A percentile compares a stretch with the other conserved stretches of the same genome.
Evolutionary conservation across 2,329 filamentous ascomycete genomes (phyloP).

Genomic region (Colletotrichum falcatum): DNA sequence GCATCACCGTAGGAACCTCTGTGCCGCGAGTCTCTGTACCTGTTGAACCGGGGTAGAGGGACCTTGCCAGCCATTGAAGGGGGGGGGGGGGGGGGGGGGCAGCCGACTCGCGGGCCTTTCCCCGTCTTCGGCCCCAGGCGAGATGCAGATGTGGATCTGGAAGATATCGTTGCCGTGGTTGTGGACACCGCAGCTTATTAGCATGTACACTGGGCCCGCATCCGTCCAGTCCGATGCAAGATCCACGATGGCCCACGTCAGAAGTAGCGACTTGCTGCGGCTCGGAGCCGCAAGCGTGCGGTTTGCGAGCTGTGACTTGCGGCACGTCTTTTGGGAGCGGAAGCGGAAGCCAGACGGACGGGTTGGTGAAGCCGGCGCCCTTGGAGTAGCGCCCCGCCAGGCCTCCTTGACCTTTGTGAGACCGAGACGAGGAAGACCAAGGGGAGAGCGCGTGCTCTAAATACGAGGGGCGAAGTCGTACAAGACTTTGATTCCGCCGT

Average conservation of each 20-base stretch:
- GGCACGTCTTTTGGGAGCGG: background rate
- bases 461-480: background rate
- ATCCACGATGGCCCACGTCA: background rate
- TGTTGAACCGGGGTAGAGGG: background rate
- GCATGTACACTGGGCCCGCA: background rate
- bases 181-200: conserved; percentile 1
- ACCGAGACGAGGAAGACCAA: background rate
- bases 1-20: background rate
- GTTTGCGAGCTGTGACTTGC: background rate
- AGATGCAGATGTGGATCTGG: background rate
- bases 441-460: too few relatives aligned
- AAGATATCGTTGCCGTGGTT: conserved; percentile 7
- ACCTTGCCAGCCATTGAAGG: too few relatives aligned
- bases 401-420: conserved; percentile 9
- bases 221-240: background rate
- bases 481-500: background rate
- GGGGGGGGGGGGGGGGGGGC: too few relatives aligned
- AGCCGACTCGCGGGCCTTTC: background rate
- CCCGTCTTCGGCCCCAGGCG: background rate
- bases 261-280: background rate
- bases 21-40: background rate
- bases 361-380: conserved; percentile 8
- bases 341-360: conserved; percentile 20
- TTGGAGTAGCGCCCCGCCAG: background rate
- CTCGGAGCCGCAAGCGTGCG: background rate